Evolutionary conservation across 176 grass and related monocot species (phyloP).

Genomic region (Avena atlantica): DNA sequence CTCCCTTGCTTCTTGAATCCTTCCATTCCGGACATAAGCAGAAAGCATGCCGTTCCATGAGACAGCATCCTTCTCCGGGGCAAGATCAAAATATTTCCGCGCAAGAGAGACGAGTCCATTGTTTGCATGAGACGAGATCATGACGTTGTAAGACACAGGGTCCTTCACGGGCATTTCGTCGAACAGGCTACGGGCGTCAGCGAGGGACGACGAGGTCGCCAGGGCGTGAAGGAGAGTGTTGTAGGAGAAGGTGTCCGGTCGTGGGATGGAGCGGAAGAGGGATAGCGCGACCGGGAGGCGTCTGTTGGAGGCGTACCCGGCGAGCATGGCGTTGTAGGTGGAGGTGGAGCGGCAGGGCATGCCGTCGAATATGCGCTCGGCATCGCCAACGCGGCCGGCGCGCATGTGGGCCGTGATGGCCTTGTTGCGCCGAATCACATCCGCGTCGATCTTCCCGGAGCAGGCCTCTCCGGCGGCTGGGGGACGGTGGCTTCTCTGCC

Average conservation of each 20-base stretch:
- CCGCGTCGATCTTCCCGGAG: constrained; percentile 38
- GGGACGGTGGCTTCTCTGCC: constrained; percentile 50
- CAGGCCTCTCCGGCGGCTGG: neutral
- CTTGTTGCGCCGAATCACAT: constrained; percentile 80
- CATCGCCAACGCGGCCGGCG: constrained; percentile 52
- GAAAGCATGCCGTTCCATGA: constrained; percentile 91
- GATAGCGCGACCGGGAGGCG: constrained; percentile 52
- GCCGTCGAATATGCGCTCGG: constrained; percentile 67
- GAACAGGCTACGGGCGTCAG: constrained; percentile 68
- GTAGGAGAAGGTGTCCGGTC: constrained; percentile 74
- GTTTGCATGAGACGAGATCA: constrained; percentile 84
- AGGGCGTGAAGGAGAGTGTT: constrained; percentile 79
- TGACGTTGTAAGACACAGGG: constrained; percentile 73
- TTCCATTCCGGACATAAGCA: constrained; percentile 76
- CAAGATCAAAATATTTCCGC: constrained; percentile 72
- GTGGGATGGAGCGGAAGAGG: constrained; percentile 68
- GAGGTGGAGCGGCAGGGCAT: constrained; percentile 75
- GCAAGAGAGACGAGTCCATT: constrained; percentile 67
- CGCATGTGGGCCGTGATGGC: constrained; percentile 77
- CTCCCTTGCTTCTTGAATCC: constrained; percentile 55
- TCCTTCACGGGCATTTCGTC: constrained; percentile 78
- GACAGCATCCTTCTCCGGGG: constrained; percentile 67
- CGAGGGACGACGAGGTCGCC: constrained; percentile 56
- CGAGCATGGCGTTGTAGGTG: constrained; percentile 92
- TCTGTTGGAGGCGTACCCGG: constrained; percentile 75